Evolutionary conservation across 2,329 filamentous ascomycete genomes (phyloP).

Genomic region (Pseudogymnoascus sp.): DNA sequence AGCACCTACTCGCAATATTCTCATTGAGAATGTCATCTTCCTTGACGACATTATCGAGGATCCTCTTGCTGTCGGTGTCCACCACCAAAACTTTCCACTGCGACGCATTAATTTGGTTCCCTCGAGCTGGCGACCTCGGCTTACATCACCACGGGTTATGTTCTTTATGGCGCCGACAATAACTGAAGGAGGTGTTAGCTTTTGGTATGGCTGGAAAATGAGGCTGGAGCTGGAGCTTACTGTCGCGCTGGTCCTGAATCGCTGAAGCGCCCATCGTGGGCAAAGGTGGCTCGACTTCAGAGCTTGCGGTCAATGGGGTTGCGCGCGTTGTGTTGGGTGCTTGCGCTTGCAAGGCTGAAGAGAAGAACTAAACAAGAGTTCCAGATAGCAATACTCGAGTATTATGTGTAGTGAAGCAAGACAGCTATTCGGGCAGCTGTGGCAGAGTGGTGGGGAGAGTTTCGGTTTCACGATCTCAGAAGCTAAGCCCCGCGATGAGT

Average conservation of each 20-base stretch:
- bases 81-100: constrained; percentile 97
- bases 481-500: constrained; percentile 6
- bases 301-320: background rate
- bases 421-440: background rate
- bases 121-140: constrained; percentile 22
- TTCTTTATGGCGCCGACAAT: constrained; percentile 66
- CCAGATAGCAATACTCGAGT: background rate
- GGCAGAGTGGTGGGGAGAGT: constrained; percentile 1
- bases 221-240: constrained; percentile 37
- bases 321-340: background rate
- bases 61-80: constrained; percentile 72
- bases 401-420: background rate
- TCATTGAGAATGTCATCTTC: constrained; percentile 96
- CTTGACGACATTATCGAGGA: constrained; percentile 84
- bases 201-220: background rate
- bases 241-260: constrained; percentile 73
- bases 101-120: constrained; percentile 14
- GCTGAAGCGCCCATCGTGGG: constrained; percentile 73
- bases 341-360: background rate
- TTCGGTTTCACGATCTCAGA: constrained; percentile 6
- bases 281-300: constrained; percentile 17
- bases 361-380: background rate
- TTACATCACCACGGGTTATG: constrained; percentile 74
- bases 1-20: constrained; percentile 76
- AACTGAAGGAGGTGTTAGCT: constrained; percentile 37